Evolutionary conservation across 495 filamentous ascomycete species (phyloP), one percentile per base, ranked within the genome.

Genomic region (Collariella sp.): DNA sequence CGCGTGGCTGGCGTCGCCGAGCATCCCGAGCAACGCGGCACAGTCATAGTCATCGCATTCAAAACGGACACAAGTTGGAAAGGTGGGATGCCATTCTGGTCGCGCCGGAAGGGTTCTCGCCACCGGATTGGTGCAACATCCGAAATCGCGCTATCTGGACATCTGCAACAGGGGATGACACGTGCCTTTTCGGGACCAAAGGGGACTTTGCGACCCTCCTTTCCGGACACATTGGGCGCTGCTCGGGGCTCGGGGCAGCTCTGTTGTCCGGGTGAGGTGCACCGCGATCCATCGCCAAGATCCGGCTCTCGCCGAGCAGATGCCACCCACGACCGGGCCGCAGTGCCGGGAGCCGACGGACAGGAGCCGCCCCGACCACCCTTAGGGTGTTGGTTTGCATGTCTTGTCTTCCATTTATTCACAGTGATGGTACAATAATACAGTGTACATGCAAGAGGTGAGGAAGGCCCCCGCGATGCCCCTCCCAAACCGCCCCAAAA

Each of bases 401-500:
- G 24, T 38, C 10, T 36, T 23, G 20, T 24, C 16, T 44, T 38
- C 20, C 7, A 23, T 40, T 12, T 34, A 16, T n/a, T 22, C 1
- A 35, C 38, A 36, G 6, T 1, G 41, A 55, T 49, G 10, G 29
- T 48, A 48, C 52, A 55, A 11, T 23, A 13, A 31, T 33, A 47
- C 31, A 51, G 31, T 58, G 26, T 54, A 54, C 46, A 31, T 31
- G 4, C 9, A 4, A 58, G 41, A 50, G 18, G 11, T 16, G 38
- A 22, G 44, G 23, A n/a, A 35, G 3, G 12, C 10, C 31, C 33
- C 38, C 35, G 16, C 22, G n/a, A 44, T 46, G 29, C 40, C 18
- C 50, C 18, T 34, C 46, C 49, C 48, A 20, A 55, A 22, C 48
- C 52, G 57, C 40, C 48, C 42, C 15, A 44, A 35, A 61, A 61